Evolutionary conservation across 176 grass and related monocot species (phyloP).

Genomic region (Guadua angustifolia): DNA sequence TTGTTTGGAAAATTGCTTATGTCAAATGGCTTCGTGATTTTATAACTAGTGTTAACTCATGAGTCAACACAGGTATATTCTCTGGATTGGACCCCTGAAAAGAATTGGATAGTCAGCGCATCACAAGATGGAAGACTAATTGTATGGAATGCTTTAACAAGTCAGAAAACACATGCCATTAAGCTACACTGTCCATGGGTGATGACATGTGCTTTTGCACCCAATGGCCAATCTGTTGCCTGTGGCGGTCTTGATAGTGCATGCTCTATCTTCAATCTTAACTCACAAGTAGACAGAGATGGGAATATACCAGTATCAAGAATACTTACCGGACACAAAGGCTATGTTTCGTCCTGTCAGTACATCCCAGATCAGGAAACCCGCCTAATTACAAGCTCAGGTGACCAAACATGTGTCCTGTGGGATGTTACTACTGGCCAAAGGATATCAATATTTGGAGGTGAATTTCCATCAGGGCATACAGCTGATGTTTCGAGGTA

Average conservation of each 20-base stretch:
- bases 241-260: conserved; percentile 98
- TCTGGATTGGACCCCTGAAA: conserved; percentile 97
- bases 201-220: conserved; percentile 93
- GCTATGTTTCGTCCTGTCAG: conserved; percentile 93
- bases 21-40: conserved; percentile 1
- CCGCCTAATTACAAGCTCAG: conserved; percentile 83
- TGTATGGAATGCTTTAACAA: conserved; percentile 99
- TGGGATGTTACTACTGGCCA: conserved; percentile 99
- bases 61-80: conserved; percentile 80
- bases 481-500: conserved; percentile 95
- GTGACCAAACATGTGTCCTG: conserved; percentile 87
- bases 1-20: conserved; percentile 5
- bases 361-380: conserved; percentile 92
- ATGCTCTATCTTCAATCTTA: conserved; percentile 98
- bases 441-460: conserved; percentile 93
- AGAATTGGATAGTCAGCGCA: conserved; percentile 96
- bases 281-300: conserved; percentile 84
- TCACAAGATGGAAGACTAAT: conserved; percentile 93
- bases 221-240: conserved; percentile 94
- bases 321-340: conserved; percentile 93
- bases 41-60: conserved; percentile 38
- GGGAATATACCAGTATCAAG: conserved; percentile 83
- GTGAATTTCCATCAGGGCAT: conserved; percentile 98
- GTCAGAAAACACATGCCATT: conserved; percentile 99
- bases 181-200: conserved; percentile 96